Conservation (phyloP, 768 basidiomycete genomes). For the Termitomyces sp. region DNA sequence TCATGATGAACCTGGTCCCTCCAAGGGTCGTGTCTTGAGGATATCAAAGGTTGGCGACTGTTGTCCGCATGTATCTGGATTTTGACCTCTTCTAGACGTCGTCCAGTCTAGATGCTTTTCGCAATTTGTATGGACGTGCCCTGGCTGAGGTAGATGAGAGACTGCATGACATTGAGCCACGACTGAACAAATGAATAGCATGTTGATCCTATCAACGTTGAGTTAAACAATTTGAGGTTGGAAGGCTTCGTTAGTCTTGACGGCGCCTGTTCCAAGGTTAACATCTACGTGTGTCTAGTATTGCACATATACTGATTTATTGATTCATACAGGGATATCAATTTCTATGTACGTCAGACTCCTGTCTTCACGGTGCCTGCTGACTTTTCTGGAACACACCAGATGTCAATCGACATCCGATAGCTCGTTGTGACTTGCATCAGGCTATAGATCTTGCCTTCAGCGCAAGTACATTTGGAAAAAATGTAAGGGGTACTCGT, state of each 20-base stretch:
- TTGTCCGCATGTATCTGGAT: neutral
- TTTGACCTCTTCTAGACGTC: slow-evolving; percentile 41
- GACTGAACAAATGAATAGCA: slow-evolving; percentile 37
- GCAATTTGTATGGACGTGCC: slow-evolving; percentile 67
- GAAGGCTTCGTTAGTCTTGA: slow-evolving; percentile 84
- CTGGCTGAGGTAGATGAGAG: slow-evolving; percentile 52
- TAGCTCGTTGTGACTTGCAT: slow-evolving; percentile 63
- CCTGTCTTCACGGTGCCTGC: neutral
- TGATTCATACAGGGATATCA: slow-evolving; percentile 61
- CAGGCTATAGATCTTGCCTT: slow-evolving; percentile 63
- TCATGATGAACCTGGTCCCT: slow-evolving; percentile 27
- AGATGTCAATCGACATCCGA: slow-evolving; percentile 80
- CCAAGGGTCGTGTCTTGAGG: slow-evolving; percentile 44
- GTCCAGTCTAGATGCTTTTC: slow-evolving; percentile 63
- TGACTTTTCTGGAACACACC: slow-evolving; percentile 2
- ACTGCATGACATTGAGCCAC: neutral
- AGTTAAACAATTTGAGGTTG: slow-evolving; percentile 46
- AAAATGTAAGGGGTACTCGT: slow-evolving; percentile 41
- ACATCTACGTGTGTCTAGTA: slow-evolving; percentile 3
- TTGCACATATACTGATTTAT: slow-evolving; percentile 1
- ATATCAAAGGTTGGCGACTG: slow-evolving; percentile 55
- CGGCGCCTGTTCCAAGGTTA: slow-evolving; percentile 69
- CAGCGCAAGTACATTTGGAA: slow-evolving; percentile 63
- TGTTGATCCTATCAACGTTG: slow-evolving; percentile 56
- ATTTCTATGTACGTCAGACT: slow-evolving; percentile 63